phyloP scores from a whole-genome alignment of 345 rosid genomes.

The Brassica napus region Da-Ae NC_063437.1:14876001-14876500 shows the following conservation, averaged over 20 bases:
- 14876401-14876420: not conserved
- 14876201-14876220: constrained; percentile 86
- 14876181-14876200: constrained; percentile 74
- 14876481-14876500: not conserved
- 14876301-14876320: not conserved
- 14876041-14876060: not conserved
- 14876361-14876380: not conserved
- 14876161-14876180: constrained; percentile 85
- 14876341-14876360: not conserved
- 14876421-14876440: not conserved
- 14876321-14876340: not conserved
- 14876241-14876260: constrained; percentile 53
- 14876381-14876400: not conserved
- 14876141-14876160: constrained; percentile 76
- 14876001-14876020: constrained; percentile 9
- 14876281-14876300: not conserved
- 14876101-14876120: constrained; percentile 51
- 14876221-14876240: constrained; percentile 80
- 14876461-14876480: not conserved
- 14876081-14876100: constrained; percentile 59
- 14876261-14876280: constrained; percentile 63
- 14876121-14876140: constrained; percentile 84
- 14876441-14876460: not conserved
- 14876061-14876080: constrained; percentile 56
- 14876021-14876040: constrained; percentile 24